Evolutionary conservation across 1,139 yeast species (phyloP).

Genomic region (Kurtzmaniella quercitrusa): DNA sequence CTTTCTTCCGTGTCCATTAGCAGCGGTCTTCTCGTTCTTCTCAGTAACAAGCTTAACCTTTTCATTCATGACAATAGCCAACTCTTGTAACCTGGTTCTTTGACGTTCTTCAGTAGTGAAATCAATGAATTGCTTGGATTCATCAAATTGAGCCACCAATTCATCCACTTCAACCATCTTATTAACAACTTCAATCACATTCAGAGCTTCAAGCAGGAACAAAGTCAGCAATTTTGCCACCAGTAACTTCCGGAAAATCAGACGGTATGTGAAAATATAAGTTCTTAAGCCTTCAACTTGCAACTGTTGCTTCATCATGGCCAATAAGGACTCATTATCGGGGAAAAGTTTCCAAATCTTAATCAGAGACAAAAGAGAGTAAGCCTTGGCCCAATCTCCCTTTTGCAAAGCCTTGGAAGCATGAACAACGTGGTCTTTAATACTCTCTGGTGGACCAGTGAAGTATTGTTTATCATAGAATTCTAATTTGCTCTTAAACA

Average conservation of each 20-base stretch:
- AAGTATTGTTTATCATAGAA: slow-evolving; percentile 92
- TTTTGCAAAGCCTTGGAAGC: slow-evolving; percentile 86
- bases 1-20: slow-evolving; percentile 61
- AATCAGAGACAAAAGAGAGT: slow-evolving; percentile 66
- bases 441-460: slow-evolving; percentile 97
- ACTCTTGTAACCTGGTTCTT: slow-evolving; percentile 80
- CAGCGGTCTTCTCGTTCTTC: slow-evolving; percentile 79
- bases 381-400: slow-evolving; percentile 86
- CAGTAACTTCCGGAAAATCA: slow-evolving; percentile 74
- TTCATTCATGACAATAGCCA: slow-evolving; percentile 84
- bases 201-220: slow-evolving; percentile 58
- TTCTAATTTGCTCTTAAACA: slow-evolving; percentile 89
- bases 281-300: slow-evolving; percentile 91
- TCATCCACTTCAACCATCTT: slow-evolving; percentile 78
- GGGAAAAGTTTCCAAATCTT: slow-evolving; percentile 88
- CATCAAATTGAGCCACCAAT: slow-evolving; percentile 56
- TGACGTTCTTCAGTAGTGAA: slow-evolving; percentile 71
- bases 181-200: slow-evolving; percentile 60
- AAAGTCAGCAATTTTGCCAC: slow-evolving; percentile 57
- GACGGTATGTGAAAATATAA: slow-evolving; percentile 78
- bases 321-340: slow-evolving; percentile 60
- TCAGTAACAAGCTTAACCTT: slow-evolving; percentile 78
- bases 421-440: slow-evolving; percentile 89
- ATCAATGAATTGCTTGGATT: slow-evolving; percentile 50
- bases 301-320: slow-evolving; percentile 69